These are phyloP conservation scores for Agrocybe chaxingu DNA, from an alignment of 768 basidiomycete genomes.

Conservation along the genomic window DNA sequence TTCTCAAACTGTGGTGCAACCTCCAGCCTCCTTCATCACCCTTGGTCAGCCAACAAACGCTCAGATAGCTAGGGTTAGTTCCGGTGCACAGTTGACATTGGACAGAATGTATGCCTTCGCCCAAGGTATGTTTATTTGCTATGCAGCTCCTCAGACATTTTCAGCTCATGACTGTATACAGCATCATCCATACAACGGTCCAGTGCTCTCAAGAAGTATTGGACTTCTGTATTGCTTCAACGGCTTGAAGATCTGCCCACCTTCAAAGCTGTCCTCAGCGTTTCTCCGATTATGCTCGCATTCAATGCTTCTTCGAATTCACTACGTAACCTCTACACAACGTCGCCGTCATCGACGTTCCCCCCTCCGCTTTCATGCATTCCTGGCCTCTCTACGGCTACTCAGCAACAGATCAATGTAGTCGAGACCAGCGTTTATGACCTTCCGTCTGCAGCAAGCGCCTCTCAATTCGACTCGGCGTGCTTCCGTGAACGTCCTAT, in stretches of 20 bases:
- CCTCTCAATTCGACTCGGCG: slow-evolving; percentile 38
- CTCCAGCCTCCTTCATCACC: slow-evolving; percentile 38
- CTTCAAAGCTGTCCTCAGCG: slow-evolving; percentile 46
- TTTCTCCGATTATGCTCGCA: slow-evolving; percentile 50
- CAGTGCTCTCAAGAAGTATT: slow-evolving; percentile 48
- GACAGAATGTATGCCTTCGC: slow-evolving; percentile 63
- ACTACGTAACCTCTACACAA: slow-evolving; percentile 38
- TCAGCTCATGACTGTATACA: slow-evolving; percentile 21
- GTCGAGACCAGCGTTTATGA: slow-evolving; percentile 54
- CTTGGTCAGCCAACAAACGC: slow-evolving; percentile 43
- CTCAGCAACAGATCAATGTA: slow-evolving; percentile 38
- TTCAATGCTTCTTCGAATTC: slow-evolving; percentile 49
- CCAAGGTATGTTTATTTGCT: slow-evolving; percentile 37
- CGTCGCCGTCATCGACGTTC: slow-evolving; percentile 40
- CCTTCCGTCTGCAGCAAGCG: slow-evolving; percentile 28
- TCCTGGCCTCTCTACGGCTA: slow-evolving; percentile 41
- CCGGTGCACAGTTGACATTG: slow-evolving; percentile 34
- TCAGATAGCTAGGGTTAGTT: slow-evolving; percentile 43
- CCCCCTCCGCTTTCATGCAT: slow-evolving; percentile 63
- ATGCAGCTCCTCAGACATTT: not conserved
- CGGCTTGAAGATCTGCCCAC: slow-evolving; percentile 33
- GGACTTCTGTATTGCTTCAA: slow-evolving; percentile 51
- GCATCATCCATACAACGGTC: slow-evolving; percentile 56
- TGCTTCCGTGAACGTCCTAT: slow-evolving; percentile 58
- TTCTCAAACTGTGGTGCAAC: slow-evolving; percentile 44